These are phyloP conservation scores for Trichoderma citrinoviride DNA, from an alignment of 2,329 filamentous ascomycete genomes.

Conservation along the genomic window DNA sequence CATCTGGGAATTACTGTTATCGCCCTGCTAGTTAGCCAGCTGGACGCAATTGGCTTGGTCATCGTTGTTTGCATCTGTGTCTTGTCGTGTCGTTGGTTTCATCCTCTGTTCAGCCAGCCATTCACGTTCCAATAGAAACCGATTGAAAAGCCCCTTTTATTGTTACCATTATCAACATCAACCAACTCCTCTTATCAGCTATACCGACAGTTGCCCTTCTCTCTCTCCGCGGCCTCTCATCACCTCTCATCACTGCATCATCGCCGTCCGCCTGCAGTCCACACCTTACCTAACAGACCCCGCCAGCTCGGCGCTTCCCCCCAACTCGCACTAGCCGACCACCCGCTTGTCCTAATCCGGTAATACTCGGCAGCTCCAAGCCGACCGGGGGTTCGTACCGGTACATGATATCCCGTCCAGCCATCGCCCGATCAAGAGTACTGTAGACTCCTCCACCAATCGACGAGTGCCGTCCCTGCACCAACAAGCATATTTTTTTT, in stretches of 20 bases:
- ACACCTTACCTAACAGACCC: conserved; percentile 3
- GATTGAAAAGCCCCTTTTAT: background rate
- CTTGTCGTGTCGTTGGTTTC: background rate
- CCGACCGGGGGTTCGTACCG: background rate
- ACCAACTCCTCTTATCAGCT: background rate
- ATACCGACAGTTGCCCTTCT: background rate
- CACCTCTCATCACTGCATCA: background rate
- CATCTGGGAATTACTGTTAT: background rate
- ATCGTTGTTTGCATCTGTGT: too few species aligned
- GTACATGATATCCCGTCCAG: background rate
- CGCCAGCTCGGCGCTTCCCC: background rate
- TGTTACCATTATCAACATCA: background rate
- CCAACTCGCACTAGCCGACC: background rate
- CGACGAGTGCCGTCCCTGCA: conserved; percentile 12
- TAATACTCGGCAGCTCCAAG: background rate
- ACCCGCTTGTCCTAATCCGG: background rate
- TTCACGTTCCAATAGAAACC: background rate
- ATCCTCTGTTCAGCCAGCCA: background rate
- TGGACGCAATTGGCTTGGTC: background rate
- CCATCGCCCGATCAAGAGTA: background rate
- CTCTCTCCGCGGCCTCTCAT: background rate
- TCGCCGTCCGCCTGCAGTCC: background rate
- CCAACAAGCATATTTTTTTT: background rate
- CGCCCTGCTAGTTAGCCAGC: conserved; percentile 5
- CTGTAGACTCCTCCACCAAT: conserved; percentile 2